These are phyloP conservation scores for Phytophthora colocasiae DNA, from an alignment of 352 stramenopile genomes.

Conservation along the genomic window DNA sequence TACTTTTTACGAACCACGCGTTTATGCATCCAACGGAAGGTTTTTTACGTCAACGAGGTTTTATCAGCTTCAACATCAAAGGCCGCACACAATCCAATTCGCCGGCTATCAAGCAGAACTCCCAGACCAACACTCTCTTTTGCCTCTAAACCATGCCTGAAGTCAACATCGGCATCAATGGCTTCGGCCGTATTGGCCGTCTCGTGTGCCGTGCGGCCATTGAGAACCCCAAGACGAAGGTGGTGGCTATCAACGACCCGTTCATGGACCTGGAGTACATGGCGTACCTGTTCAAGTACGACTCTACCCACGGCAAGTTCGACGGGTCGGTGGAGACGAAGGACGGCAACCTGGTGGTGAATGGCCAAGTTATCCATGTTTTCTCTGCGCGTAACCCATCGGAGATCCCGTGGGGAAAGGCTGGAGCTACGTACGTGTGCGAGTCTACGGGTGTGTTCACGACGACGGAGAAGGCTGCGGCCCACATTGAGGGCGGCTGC, in stretches of 20 bases:
- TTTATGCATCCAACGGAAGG: too few relatives aligned
- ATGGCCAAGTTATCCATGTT: conserved; percentile 93
- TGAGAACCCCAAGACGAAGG: conserved; percentile 85
- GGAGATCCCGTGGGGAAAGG: conserved; percentile 93
- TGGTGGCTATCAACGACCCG: conserved; percentile 95
- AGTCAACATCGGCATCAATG: conserved; percentile 97
- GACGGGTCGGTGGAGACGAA: conserved; percentile 83
- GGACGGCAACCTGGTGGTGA: conserved; percentile 88
- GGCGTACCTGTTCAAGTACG: conserved; percentile 92
- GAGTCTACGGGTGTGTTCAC: conserved; percentile 88
- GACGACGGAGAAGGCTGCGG: conserved; percentile 91
- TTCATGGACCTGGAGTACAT: conserved; percentile 97
- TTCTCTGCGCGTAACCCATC: conserved; percentile 94
- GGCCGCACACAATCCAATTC: too few relatives aligned
- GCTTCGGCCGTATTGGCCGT: conserved; percentile 98
- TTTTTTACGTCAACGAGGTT: too few relatives aligned
- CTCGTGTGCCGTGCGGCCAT: conserved; percentile 94
- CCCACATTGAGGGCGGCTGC: conserved; percentile 92
- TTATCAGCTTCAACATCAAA: too few relatives aligned
- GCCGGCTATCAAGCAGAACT: too few relatives aligned
- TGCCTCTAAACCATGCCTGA: conserved; percentile 86
- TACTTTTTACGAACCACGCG: too few relatives aligned
- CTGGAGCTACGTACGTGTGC: conserved; percentile 94
- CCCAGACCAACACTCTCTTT: conserved; percentile 51
- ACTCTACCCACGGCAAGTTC: conserved; percentile 93